A percentile compares a stretch with the other conserved stretches of the same genome.
Evolutionary conservation across 2,329 filamentous ascomycete species (phyloP).

Genomic region (Curvularia hawaiiensis): DNA sequence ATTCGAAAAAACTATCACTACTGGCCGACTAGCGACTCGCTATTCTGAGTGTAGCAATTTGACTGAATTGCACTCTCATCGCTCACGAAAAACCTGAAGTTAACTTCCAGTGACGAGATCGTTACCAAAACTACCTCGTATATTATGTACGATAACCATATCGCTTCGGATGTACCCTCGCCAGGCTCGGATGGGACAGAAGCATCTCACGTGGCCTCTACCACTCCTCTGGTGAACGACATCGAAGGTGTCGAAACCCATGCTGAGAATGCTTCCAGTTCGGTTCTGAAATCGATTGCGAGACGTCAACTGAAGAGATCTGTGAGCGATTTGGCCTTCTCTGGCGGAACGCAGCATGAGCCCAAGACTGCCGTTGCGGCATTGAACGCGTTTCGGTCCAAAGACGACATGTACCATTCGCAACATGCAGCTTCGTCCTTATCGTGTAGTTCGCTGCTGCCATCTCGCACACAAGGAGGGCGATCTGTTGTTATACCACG

Average conservation of each 20-base stretch:
- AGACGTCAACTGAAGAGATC: conserved; percentile 4
- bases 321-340: conserved; percentile 2
- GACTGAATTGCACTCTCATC: not conserved
- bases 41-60: not conserved
- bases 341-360: not conserved
- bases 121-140: conserved; percentile 13
- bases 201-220: not conserved
- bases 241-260: not conserved
- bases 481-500: conserved; percentile 20
- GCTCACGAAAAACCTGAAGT: not conserved
- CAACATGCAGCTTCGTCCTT: not conserved
- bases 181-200: not conserved
- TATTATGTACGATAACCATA: conserved; percentile 1
- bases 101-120: conserved; percentile 5
- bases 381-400: conserved; percentile 2
- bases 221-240: not conserved
- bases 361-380: not conserved
- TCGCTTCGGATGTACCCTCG: not conserved
- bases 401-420: conserved; percentile 3
- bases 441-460: not conserved
- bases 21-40: not conserved
- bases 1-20: conserved; percentile 1
- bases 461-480: conserved; percentile 1
- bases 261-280: not conserved
- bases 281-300: not conserved